phyloP scores from a whole-genome alignment of 2,329 filamentous ascomycete species.

The Aspergillus persii region DNA sequence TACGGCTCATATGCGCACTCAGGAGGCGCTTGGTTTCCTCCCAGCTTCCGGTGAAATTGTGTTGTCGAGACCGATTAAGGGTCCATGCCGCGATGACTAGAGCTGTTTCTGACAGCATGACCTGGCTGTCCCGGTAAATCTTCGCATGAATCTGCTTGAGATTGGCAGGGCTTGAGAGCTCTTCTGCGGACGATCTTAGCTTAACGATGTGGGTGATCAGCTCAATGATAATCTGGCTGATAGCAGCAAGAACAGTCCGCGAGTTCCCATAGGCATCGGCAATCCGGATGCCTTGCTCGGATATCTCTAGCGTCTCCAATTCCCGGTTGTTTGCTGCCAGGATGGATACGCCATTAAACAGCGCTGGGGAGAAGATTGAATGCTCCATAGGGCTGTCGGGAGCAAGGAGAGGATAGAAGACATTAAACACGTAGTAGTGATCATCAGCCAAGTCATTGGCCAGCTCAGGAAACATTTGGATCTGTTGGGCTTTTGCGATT shows the following conservation, averaged over 20 bases:
- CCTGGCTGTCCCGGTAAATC: slow-evolving; percentile 43
- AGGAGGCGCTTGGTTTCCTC: slow-evolving; percentile 30
- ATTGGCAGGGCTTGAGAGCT: slow-evolving; percentile 32
- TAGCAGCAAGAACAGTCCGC: slow-evolving; percentile 37
- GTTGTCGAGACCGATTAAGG: slow-evolving; percentile 33
- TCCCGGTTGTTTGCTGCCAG: slow-evolving; percentile 44
- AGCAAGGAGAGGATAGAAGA: slow-evolving; percentile 42
- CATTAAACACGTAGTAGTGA: slow-evolving; percentile 46
- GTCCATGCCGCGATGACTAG: slow-evolving; percentile 41
- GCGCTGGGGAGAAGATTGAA: slow-evolving; percentile 43
- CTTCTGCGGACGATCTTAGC: slow-evolving; percentile 30
- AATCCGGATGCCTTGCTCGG: slow-evolving; percentile 31
- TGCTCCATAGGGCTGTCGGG: slow-evolving; percentile 36
- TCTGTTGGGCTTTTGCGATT: slow-evolving; percentile 33
- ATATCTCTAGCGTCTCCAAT: slow-evolving; percentile 33
- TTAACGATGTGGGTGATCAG: slow-evolving; percentile 39
- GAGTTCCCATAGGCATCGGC: slow-evolving; percentile 33
- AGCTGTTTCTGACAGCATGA: slow-evolving; percentile 39
- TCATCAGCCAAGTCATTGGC: slow-evolving; percentile 28
- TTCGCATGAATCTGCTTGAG: slow-evolving; percentile 43
- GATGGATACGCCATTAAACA: slow-evolving; percentile 43
- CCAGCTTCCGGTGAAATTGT: slow-evolving; percentile 23
- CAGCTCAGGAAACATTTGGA: slow-evolving; percentile 33
- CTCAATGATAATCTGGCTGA: slow-evolving; percentile 43
- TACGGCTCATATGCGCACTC: slow-evolving; percentile 28